A percentile compares a stretch with the other conserved stretches of the same genome.
Evolutionary conservation across 768 basidiomycete genomes (phyloP).

Genomic region (Mycena maculata): DNA sequence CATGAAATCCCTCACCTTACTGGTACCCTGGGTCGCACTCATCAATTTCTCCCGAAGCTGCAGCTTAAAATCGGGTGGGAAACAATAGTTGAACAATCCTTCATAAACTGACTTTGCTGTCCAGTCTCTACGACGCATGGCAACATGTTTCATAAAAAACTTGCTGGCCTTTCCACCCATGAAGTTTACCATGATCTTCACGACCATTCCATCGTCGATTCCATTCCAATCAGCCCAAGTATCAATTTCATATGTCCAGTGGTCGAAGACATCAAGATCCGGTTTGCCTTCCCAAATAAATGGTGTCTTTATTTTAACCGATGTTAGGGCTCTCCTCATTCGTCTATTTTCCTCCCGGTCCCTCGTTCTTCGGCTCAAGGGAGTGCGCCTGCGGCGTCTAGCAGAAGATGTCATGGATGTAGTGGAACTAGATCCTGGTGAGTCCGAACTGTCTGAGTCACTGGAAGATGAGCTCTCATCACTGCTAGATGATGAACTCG

Average conservation of each 20-base stretch:
- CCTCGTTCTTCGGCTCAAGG: not conserved
- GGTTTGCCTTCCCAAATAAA: conserved; percentile 30
- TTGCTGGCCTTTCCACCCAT: conserved; percentile 35
- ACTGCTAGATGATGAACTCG: not conserved
- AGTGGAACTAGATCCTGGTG: not conserved
- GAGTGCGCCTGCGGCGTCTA: not conserved
- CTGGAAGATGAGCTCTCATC: not conserved
- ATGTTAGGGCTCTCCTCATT: conserved; percentile 15
- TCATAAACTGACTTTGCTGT: conserved; percentile 3
- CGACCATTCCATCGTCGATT: conserved; percentile 8
- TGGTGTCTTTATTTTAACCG: conserved; percentile 29
- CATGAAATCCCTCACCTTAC: conserved; percentile 35
- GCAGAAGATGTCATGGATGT: not conserved
- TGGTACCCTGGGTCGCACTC: conserved; percentile 18
- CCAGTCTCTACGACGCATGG: conserved; percentile 24
- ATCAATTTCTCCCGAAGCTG: conserved; percentile 33
- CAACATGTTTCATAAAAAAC: conserved; percentile 38
- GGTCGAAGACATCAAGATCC: conserved; percentile 34
- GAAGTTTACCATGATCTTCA: conserved; percentile 34
- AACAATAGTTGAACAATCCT: conserved; percentile 17
- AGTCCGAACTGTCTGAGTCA: not conserved
- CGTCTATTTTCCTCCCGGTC: not conserved
- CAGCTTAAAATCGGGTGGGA: conserved; percentile 24
- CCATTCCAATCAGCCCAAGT: conserved; percentile 30
- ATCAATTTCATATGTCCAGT: conserved; percentile 29